A percentile compares a stretch with the other conserved stretches of the same genome.
phyloP scores from a whole-genome alignment of 257 asterid genomes.

The Fraxinus pennsylvanica region DNA sequence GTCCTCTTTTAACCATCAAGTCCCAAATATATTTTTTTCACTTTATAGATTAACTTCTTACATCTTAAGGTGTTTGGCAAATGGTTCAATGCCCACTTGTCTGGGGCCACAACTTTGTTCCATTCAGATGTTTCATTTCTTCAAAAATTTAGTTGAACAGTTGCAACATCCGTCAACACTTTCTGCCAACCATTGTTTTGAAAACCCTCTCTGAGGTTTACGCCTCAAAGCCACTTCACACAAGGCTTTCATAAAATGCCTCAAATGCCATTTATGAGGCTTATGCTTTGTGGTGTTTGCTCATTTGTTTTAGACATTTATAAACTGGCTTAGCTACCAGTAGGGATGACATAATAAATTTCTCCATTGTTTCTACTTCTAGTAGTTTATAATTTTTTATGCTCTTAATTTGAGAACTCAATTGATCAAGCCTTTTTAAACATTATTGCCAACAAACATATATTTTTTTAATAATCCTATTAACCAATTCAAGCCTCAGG shows the following conservation, averaged over 20 bases:
- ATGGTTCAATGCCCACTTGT: not conserved
- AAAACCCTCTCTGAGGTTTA: not conserved
- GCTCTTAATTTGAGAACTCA: not conserved
- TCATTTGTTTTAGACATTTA: not conserved
- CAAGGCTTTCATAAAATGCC: not conserved
- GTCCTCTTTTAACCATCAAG: not conserved
- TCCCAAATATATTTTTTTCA: not conserved
- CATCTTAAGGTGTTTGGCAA: not conserved
- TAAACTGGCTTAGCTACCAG: not conserved
- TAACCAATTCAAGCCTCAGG: not conserved
- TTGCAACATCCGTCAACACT: not conserved
- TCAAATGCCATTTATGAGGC: not conserved
- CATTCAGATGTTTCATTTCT: not conserved
- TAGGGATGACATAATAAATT: not conserved
- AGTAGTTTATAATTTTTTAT: not conserved
- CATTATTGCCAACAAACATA: not conserved
- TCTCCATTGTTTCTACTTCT: not conserved
- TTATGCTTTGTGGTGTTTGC: not conserved
- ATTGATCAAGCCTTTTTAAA: not conserved
- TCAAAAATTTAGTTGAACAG: not conserved
- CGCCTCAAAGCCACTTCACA: not conserved
- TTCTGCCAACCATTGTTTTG: not conserved
- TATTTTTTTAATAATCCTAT: not conserved
- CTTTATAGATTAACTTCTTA: not conserved
- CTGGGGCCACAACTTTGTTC: slow-evolving; percentile 1